A percentile compares a stretch with the other conserved stretches of the same genome.
These are phyloP conservation scores for Chlorella sp. DNA, from an alignment of 139 green algal species.

Conservation along the genomic window DNA sequence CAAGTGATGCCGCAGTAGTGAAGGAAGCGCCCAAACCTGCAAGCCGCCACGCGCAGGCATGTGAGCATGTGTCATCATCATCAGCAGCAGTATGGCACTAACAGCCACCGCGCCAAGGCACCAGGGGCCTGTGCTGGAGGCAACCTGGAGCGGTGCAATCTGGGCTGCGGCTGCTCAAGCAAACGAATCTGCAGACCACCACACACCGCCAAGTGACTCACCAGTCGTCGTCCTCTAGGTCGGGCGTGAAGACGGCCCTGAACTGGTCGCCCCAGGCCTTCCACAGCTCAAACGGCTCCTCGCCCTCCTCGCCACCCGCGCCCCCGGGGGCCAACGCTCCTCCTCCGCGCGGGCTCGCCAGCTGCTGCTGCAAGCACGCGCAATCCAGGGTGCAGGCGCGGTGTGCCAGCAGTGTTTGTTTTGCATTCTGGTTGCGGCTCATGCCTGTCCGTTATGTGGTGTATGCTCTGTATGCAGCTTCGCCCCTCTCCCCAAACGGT, in stretches of 20 bases:
- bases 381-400: neutral
- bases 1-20: no score
- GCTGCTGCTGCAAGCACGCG: no score
- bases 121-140: neutral
- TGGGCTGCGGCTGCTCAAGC: neutral
- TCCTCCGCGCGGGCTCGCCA: no score
- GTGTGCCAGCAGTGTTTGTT: neutral
- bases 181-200: neutral
- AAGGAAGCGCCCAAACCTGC: no score
- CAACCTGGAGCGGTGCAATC: neutral
- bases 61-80: no score
- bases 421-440: no score
- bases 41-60: no score
- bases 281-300: constrained; percentile 4
- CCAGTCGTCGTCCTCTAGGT: constrained; percentile 11
- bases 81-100: no score
- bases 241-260: constrained; percentile 12
- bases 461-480: no score
- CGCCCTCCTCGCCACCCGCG: constrained; percentile 1
- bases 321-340: neutral
- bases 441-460: no score
- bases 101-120: neutral
- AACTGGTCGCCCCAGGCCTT: constrained; percentile 24
- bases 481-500: no score
- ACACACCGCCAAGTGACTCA: neutral